phyloP scores from a whole-genome alignment of 2,329 filamentous ascomycete species.

The Fusarium burgessii region DNA sequence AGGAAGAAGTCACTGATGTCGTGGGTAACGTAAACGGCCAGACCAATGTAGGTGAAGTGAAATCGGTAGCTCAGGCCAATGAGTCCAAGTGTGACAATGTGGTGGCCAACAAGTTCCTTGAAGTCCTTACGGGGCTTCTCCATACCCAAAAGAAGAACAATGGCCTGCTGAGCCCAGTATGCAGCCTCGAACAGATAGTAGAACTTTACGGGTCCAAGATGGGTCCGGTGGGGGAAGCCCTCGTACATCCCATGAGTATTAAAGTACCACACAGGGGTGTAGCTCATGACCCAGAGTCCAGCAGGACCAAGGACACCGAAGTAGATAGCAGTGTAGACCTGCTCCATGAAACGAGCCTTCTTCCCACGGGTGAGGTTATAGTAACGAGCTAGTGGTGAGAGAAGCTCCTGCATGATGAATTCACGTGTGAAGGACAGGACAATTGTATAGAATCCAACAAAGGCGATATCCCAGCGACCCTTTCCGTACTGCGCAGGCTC shows the following conservation, averaged over 20 bases:
- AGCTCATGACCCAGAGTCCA: constrained; percentile 90
- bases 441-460: constrained; percentile 89
- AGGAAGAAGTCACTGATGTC: constrained; percentile 97
- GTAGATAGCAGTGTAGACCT: constrained; percentile 94
- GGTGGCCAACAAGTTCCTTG: constrained; percentile 90
- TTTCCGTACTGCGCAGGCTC: constrained; percentile 82
- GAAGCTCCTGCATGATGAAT: constrained; percentile 92
- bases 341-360: constrained; percentile 94
- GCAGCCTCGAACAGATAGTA: constrained; percentile 95
- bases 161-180: constrained; percentile 95
- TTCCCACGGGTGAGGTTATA: constrained; percentile 81
- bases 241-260: constrained; percentile 93
- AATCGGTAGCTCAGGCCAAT: constrained; percentile 92
- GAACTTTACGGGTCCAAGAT: constrained; percentile 87
- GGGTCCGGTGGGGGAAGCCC: constrained; percentile 83
- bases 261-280: constrained; percentile 96
- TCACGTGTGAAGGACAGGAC: constrained; percentile 94
- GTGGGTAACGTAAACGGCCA: constrained; percentile 94
- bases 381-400: constrained; percentile 79
- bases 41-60: constrained; percentile 95
- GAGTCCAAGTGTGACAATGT: constrained; percentile 87
- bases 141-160: constrained; percentile 86
- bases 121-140: constrained; percentile 97
- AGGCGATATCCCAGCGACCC: constrained; percentile 85
- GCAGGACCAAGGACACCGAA: constrained; percentile 85